These are phyloP conservation scores for Chlorella sorokiniana DNA, from an alignment of 139 green algal genomes.

Conservation along the genomic window DNA sequence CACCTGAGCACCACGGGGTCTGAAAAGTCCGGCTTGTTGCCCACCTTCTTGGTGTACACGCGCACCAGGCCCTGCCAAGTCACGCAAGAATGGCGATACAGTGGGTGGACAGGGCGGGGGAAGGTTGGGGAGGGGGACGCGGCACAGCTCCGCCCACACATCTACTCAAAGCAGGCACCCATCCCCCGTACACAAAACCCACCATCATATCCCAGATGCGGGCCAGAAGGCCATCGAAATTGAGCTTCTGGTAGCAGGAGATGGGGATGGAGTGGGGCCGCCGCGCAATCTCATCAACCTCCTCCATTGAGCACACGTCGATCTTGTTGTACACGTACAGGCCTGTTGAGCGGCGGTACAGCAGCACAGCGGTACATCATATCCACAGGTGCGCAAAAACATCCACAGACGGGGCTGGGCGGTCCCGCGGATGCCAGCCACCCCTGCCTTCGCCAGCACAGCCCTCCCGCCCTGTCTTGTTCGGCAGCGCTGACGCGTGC, in stretches of 20 bases:
- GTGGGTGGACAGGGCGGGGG: conserved; percentile 2
- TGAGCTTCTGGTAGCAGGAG: conserved; percentile 85
- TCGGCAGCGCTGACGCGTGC: not conserved
- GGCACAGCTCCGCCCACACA: not conserved
- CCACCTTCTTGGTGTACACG: conserved; percentile 97
- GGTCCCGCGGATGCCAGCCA: not conserved
- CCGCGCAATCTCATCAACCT: conserved; percentile 91
- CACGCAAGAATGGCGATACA: not conserved
- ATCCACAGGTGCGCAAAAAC: not conserved
- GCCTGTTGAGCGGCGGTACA: conserved; percentile 22
- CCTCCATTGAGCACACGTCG: conserved; percentile 84
- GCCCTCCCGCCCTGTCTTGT: too few species aligned
- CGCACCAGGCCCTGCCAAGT: conserved; percentile 68
- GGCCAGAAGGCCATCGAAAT: conserved; percentile 91
- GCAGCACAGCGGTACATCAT: not conserved
- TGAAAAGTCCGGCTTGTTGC: conserved; percentile 93
- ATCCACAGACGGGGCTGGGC: not conserved
- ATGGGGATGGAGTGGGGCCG: conserved; percentile 87
- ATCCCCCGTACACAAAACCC: not conserved
- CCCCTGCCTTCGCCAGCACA: not conserved
- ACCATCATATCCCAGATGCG: conserved; percentile 98
- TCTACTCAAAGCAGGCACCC: not conserved
- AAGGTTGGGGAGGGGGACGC: not conserved
- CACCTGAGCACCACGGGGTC: conserved; percentile 89
- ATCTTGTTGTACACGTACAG: conserved; percentile 99